phyloP scores from a whole-genome alignment of 768 basidiomycete species.

The Phylloporus sp. region DNA sequence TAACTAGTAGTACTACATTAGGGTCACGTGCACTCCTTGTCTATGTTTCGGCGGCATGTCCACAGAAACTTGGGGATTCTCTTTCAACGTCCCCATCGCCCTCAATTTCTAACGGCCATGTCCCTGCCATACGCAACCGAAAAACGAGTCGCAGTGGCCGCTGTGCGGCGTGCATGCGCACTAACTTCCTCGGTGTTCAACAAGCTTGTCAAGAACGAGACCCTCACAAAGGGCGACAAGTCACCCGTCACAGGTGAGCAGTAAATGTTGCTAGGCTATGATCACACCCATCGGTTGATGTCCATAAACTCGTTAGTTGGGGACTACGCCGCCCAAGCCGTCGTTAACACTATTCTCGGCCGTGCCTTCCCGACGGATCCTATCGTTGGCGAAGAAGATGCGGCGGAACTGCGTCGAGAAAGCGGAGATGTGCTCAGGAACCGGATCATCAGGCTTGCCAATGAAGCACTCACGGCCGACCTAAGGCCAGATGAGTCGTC shows the following conservation, averaged over 20 bases:
- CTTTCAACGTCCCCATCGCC: not conserved
- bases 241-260: slow-evolving; percentile 79
- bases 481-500: slow-evolving; percentile 52
- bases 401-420: slow-evolving; percentile 63
- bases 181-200: slow-evolving; percentile 86
- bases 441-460: slow-evolving; percentile 78
- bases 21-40: slow-evolving; percentile 5
- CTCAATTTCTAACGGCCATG: slow-evolving; percentile 36
- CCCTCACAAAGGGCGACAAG: slow-evolving; percentile 86
- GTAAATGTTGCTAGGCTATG: not conserved
- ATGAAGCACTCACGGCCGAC: slow-evolving; percentile 63
- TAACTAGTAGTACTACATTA: no score
- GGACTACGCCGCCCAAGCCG: slow-evolving; percentile 90
- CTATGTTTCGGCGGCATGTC: slow-evolving; percentile 15
- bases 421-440: slow-evolving; percentile 44
- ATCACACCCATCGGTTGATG: not conserved
- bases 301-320: slow-evolving; percentile 58
- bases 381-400: slow-evolving; percentile 95
- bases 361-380: slow-evolving; percentile 79
- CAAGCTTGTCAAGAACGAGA: slow-evolving; percentile 80
- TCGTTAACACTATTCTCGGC: slow-evolving; percentile 77
- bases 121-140: slow-evolving; percentile 58
- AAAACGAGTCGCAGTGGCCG: slow-evolving; percentile 77
- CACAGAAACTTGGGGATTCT: slow-evolving; percentile 3
- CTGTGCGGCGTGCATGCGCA: slow-evolving; percentile 81